Base-by-base conservation (phyloP, 2,329 filamentous ascomycete genomes). In the Rhynchosporium agropyri region DNA sequence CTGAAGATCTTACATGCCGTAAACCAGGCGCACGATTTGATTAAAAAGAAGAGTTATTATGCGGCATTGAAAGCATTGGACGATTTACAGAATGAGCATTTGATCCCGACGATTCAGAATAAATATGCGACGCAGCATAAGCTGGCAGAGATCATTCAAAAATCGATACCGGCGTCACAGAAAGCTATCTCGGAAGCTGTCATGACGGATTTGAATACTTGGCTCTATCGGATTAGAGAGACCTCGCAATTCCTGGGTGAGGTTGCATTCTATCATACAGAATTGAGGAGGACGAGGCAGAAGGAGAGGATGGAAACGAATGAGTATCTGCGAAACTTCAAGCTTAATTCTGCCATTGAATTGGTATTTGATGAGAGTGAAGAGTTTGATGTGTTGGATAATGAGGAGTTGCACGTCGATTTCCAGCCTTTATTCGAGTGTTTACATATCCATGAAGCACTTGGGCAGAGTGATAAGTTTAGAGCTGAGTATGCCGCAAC, bases 171-270 rank as follows among this genome's bases (percentile, higher is more conserved):
- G 1, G 88, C 91, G 3, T 97, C 92, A 0, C 92, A 97, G 72
- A 92, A 91, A 72, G 87, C 91, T 57, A 97, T 99, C 62, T 94
- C 94, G 3, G 94, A 98, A 77, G 92, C 93, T 13, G 95, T 99
- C 69, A 98, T 98, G 92, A 90, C 86, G 2, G 95, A 99, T 76
- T 79, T 99, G 61, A 98, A 98, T 74, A 97, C 92, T 0, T 99
- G 95, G 95, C 81, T 99, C 9, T 99, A 90, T 73, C 88, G 91
- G 28, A 96, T 99, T 67, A 88, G 95, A 71, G 95, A 99, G 76
- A 96, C 92, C 20, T 97, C 95, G 1, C 94, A 97, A 70, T 97
- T 97, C 67, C 79, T 99, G 7, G 95, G 95, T 4, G 95, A 99
- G 75, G 91, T 99, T 6, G 93, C 95, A 3, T 96, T 99, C 74